These are phyloP conservation scores for Rhizopogon vinicolor DNA, from an alignment of 768 basidiomycete species.

Conservation along the genomic window DNA sequence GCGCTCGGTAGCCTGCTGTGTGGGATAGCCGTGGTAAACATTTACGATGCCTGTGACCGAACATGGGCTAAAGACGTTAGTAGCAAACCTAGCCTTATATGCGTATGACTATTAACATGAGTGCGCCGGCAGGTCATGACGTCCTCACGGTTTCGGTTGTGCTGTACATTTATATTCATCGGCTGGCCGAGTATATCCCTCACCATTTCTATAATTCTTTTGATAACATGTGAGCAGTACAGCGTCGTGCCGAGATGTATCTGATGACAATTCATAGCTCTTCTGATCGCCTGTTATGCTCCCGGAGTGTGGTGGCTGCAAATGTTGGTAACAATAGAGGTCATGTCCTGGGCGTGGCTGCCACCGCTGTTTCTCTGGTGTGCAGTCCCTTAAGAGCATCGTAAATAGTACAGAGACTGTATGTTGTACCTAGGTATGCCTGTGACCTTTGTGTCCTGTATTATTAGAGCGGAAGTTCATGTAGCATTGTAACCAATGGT, in stretches of 20 bases:
- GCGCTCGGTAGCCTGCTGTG: not conserved
- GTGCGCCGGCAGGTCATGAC: too few relatives aligned
- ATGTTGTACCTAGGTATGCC: too few relatives aligned
- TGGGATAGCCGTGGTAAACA: not conserved
- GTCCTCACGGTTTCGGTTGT: not conserved
- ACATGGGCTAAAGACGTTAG: not conserved
- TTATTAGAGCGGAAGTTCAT: too few relatives aligned
- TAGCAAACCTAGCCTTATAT: not conserved
- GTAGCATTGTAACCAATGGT: too few relatives aligned
- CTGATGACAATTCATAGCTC: not conserved
- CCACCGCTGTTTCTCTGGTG: not conserved
- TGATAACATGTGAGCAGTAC: not conserved
- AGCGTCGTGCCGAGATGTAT: not conserved
- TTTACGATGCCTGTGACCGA: not conserved
- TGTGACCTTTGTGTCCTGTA: too few relatives aligned
- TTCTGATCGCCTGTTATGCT: not conserved
- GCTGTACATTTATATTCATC: not conserved
- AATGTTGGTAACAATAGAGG: not conserved
- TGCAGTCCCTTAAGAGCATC: not conserved
- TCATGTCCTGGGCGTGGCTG: not conserved
- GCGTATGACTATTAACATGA: not conserved
- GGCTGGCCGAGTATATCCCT: not conserved
- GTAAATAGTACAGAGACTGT: not conserved
- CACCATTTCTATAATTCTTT: not conserved
- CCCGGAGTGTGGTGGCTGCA: not conserved